Conservation (phyloP, 768 basidiomycete genomes). For the Agaricus bisporus region DNA sequence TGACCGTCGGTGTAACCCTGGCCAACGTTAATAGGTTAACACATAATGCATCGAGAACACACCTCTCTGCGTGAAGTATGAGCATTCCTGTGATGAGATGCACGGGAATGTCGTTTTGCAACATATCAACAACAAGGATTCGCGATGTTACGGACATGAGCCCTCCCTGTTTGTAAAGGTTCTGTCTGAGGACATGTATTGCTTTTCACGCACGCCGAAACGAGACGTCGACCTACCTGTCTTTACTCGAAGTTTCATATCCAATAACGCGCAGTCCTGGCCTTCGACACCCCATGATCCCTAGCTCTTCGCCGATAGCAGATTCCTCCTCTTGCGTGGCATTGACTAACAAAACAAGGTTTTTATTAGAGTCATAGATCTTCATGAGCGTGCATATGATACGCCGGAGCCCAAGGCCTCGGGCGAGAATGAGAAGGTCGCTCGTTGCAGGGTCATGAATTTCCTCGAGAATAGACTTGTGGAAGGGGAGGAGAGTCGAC, state of each 20-base stretch:
- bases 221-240: slow-evolving; percentile 49
- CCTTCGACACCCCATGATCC: slow-evolving; percentile 84
- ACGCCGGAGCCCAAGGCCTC: slow-evolving; percentile 83
- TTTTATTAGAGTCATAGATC: slow-evolving; percentile 85
- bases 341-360: slow-evolving; percentile 79
- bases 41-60: slow-evolving; percentile 13
- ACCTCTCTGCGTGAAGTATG: slow-evolving; percentile 90
- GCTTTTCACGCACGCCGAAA: neutral
- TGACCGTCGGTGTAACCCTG: slow-evolving; percentile 77
- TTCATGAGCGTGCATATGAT: slow-evolving; percentile 85
- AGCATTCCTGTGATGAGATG: slow-evolving; percentile 86
- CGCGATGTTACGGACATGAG: slow-evolving; percentile 89
- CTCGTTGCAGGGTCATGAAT: slow-evolving; percentile 71
- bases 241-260: slow-evolving; percentile 73
- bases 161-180: slow-evolving; percentile 83
- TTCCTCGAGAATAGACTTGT: slow-evolving; percentile 58
- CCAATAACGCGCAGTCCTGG: slow-evolving; percentile 80
- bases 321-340: slow-evolving; percentile 83
- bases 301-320: slow-evolving; percentile 88
- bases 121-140: slow-evolving; percentile 92
- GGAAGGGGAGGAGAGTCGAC: slow-evolving; percentile 56
- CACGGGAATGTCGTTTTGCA: slow-evolving; percentile 79
- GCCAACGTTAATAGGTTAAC: slow-evolving; percentile 1
- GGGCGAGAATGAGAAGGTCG: slow-evolving; percentile 75
- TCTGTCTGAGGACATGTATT: slow-evolving; percentile 45